Conservation (phyloP, 192 early-diverging fungal species). For the Coemansia sp. region DNA sequence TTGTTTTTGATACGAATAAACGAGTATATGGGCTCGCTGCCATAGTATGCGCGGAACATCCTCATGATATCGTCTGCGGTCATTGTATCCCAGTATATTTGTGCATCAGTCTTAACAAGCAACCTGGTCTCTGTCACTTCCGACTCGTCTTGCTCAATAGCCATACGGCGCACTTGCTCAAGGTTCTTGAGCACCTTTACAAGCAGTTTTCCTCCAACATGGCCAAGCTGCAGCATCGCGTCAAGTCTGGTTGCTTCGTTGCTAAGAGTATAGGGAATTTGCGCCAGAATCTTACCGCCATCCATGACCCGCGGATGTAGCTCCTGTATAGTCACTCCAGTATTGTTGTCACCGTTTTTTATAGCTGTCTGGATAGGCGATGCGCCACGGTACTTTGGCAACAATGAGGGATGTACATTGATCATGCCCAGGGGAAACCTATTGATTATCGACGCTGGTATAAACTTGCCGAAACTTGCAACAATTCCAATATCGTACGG, state of each 20-base stretch:
- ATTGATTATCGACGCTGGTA: constrained; percentile 71
- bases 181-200: constrained; percentile 23
- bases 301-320: constrained; percentile 78
- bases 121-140: constrained; percentile 71
- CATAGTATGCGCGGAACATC: constrained; percentile 66
- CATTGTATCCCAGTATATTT: constrained; percentile 64
- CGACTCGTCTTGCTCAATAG: constrained; percentile 62
- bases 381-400: constrained; percentile 92
- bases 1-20: constrained; percentile 43
- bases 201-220: constrained; percentile 18
- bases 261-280: constrained; percentile 32
- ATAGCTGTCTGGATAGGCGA: constrained; percentile 87
- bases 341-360: constrained; percentile 66
- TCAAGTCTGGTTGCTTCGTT: background rate
- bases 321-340: constrained; percentile 88
- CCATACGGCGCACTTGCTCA: constrained; percentile 43
- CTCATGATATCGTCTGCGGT: constrained; percentile 62
- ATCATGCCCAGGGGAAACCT: constrained; percentile 68
- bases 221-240: constrained; percentile 18
- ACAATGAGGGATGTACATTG: constrained; percentile 92
- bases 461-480: constrained; percentile 92
- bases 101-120: constrained; percentile 59
- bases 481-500: constrained; percentile 83
- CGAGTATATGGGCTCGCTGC: constrained; percentile 20
- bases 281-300: constrained; percentile 78